phyloP scores from a whole-genome alignment of 495 filamentous ascomycete genomes.

The Friedmanniomyces simplex region DNA sequence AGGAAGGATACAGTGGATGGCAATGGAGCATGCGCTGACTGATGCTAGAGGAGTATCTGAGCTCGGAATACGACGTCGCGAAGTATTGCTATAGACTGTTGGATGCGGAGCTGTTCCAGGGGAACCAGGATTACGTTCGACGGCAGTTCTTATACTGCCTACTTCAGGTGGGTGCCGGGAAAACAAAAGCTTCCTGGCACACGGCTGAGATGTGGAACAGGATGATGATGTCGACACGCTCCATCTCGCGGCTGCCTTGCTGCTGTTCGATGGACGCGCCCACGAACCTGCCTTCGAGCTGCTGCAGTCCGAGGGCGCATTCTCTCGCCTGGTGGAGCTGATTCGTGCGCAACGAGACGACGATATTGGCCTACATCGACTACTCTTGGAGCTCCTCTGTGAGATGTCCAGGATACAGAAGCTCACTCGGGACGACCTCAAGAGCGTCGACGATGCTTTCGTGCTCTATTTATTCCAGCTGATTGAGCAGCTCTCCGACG shows the following conservation, averaged over 20 bases:
- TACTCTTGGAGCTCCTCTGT: conserved; percentile 81
- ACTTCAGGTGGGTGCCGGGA: conserved; percentile 51
- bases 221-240: conserved; percentile 72
- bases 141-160: conserved; percentile 86
- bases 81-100: conserved; percentile 75
- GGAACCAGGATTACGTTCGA: conserved; percentile 77
- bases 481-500: conserved; percentile 81
- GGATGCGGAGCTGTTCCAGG: conserved; percentile 59
- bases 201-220: conserved; percentile 28
- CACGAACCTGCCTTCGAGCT: conserved; percentile 69
- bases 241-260: conserved; percentile 71
- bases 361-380: conserved; percentile 58
- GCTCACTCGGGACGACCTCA: conserved; percentile 64
- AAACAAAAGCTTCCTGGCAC: not conserved
- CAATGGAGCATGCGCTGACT: not conserved
- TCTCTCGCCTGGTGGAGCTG: conserved; percentile 72
- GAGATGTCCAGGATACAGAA: conserved; percentile 94
- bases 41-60: conserved; percentile 59
- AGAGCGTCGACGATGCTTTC: conserved; percentile 72
- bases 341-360: conserved; percentile 57
- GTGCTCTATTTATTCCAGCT: conserved; percentile 74
- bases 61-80: conserved; percentile 75
- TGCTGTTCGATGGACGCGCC: conserved; percentile 80
- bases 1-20: not conserved
- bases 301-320: conserved; percentile 79